phyloP scores from a whole-genome alignment of 768 basidiomycete species.

The Russula sp. region DNA sequence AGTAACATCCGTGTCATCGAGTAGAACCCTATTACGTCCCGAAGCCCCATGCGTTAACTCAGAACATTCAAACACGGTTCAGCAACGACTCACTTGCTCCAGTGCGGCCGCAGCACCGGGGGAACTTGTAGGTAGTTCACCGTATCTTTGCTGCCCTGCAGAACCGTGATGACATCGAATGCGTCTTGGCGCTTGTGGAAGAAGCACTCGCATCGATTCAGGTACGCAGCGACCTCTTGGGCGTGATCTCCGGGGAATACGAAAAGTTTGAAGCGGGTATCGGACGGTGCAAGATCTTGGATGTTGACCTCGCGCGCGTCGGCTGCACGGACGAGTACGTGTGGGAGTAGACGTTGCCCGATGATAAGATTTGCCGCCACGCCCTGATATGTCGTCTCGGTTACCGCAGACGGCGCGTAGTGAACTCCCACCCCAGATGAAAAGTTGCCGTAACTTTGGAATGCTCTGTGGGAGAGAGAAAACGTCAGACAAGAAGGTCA shows the following conservation, averaged over 20 bases:
- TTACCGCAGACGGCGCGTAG: constrained; percentile 39
- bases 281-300: constrained; percentile 44
- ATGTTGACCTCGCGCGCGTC: constrained; percentile 44
- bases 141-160: constrained; percentile 32
- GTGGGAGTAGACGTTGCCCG: constrained; percentile 48
- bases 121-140: constrained; percentile 33
- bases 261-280: constrained; percentile 46
- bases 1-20: constrained; percentile 49
- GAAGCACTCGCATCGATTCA: constrained; percentile 29
- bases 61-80: no score
- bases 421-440: constrained; percentile 46
- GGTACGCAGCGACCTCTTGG: constrained; percentile 27
- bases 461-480: constrained; percentile 28
- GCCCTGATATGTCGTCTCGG: constrained; percentile 33
- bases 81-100: constrained; percentile 36
- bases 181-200: constrained; percentile 26
- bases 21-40: constrained; percentile 41
- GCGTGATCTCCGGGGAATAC: constrained; percentile 36
- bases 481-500: background rate
- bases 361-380: constrained; percentile 37
- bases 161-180: constrained; percentile 31
- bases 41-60: no score
- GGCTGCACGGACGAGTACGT: constrained; percentile 41
- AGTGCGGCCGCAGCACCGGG: constrained; percentile 33
- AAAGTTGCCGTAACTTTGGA: constrained; percentile 43